phyloP scores from a whole-genome alignment of 805 yeast species.

The Saturnispora galanensis region DNA sequence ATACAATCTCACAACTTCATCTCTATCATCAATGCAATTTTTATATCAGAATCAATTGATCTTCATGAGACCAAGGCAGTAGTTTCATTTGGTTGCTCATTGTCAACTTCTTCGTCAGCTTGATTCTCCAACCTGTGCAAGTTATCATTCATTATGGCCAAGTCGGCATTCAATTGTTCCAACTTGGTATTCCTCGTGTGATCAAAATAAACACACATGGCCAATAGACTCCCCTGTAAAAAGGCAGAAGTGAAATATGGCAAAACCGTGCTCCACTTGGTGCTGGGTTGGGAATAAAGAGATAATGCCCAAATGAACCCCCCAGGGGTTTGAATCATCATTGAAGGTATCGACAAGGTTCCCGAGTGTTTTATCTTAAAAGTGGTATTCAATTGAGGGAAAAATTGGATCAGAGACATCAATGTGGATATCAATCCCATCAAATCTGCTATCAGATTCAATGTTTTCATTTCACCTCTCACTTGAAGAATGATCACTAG shows the following conservation, averaged over 20 bases:
- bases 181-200: constrained; percentile 14
- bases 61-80: too few species aligned
- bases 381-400: constrained; percentile 74
- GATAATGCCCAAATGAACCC: constrained; percentile 75
- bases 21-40: too few species aligned
- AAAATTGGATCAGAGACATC: constrained; percentile 59
- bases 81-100: too few species aligned
- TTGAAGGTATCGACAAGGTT: constrained; percentile 67
- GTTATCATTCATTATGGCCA: constrained; percentile 12
- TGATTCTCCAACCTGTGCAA: too few species aligned
- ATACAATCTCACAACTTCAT: too few species aligned
- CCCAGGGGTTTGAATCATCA: constrained; percentile 85
- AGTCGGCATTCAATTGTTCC: constrained; percentile 18
- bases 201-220: constrained; percentile 50
- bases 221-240: constrained; percentile 51
- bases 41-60: too few species aligned
- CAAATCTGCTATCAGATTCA: constrained; percentile 38
- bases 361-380: constrained; percentile 66
- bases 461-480: constrained; percentile 9
- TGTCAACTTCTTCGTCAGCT: too few species aligned
- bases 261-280: constrained; percentile 82
- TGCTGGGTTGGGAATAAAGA: constrained; percentile 58
- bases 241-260: constrained; percentile 66
- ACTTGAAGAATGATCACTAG: constrained; percentile 26
- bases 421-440: constrained; percentile 59